Evolutionary conservation across 1,139 yeast species (phyloP).

Genomic region (Debaryomyces nepalensis): DNA sequence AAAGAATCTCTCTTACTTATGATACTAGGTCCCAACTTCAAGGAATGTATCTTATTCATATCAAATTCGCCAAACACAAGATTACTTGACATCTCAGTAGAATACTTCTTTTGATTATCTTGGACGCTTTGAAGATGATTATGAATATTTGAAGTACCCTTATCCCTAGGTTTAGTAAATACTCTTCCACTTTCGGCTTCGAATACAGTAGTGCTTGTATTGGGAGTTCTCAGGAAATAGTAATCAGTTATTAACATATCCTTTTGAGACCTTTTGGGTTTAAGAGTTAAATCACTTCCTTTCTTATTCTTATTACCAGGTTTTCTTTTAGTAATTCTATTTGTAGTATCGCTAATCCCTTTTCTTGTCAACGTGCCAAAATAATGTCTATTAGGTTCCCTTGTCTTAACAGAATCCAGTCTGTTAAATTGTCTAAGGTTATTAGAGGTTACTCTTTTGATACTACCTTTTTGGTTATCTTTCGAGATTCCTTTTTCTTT

Average conservation of each 20-base stretch:
- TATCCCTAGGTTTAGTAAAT: slow-evolving; percentile 14
- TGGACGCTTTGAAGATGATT: background rate
- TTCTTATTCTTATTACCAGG: background rate
- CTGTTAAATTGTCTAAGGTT: too few species aligned
- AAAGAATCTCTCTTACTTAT: slow-evolving; percentile 25
- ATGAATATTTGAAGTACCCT: too few species aligned
- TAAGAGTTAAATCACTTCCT: background rate
- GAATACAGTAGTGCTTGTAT: slow-evolving; percentile 35
- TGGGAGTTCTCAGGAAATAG: slow-evolving; percentile 36
- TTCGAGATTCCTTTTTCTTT: background rate
- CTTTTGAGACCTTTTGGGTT: slow-evolving; percentile 12
- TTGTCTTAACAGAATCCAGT: background rate
- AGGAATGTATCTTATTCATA: slow-evolving; percentile 23
- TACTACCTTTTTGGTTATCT: too few species aligned
- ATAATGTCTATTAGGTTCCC: background rate
- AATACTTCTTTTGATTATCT: background rate
- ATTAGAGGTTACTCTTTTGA: too few species aligned
- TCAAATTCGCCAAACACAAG: slow-evolving; percentile 27
- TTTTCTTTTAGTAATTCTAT: slow-evolving; percentile 1
- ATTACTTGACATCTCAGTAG: slow-evolving; percentile 16
- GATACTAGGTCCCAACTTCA: slow-evolving; percentile 31
- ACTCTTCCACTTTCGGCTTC: slow-evolving; percentile 42
- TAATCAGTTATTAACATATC: slow-evolving; percentile 22
- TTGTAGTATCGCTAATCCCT: slow-evolving; percentile 5
- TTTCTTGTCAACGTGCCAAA: slow-evolving; percentile 14